Conservation (phyloP, 768 basidiomycete genomes). For the Polyporus arcularius region DNA sequence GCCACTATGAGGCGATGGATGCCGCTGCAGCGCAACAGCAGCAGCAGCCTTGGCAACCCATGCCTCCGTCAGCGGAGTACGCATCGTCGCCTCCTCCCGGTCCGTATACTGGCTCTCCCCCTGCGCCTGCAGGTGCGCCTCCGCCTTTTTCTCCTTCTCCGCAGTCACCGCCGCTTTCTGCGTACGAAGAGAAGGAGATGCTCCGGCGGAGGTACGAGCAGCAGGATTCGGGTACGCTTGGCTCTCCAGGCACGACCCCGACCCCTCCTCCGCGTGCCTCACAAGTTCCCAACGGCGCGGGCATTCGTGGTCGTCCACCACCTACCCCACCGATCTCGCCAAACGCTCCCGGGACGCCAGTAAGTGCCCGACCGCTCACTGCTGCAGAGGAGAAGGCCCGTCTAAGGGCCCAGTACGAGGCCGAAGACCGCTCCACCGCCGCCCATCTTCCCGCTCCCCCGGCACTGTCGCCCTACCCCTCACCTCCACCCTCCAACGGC, state of each 20-base stretch:
- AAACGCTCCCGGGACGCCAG: slow-evolving; percentile 31
- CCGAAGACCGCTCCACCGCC: slow-evolving; percentile 42
- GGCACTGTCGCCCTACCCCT: slow-evolving; percentile 14
- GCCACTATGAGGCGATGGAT: slow-evolving; percentile 68
- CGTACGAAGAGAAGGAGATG: slow-evolving; percentile 31
- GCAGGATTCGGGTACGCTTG: slow-evolving; percentile 29
- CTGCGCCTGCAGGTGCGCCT: slow-evolving; percentile 1
- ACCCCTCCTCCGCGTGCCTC: slow-evolving; percentile 26
- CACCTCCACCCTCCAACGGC: slow-evolving; percentile 19
- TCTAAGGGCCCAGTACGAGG: slow-evolving; percentile 63
- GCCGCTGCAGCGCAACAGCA: slow-evolving; percentile 37
- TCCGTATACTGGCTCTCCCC: slow-evolving; percentile 4
- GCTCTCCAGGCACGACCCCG: slow-evolving; percentile 20
- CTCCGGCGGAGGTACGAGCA: slow-evolving; percentile 32
- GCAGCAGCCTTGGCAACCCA: slow-evolving; percentile 17
- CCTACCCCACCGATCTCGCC: slow-evolving; percentile 34
- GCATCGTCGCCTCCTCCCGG: slow-evolving; percentile 24
- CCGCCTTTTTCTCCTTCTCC: slow-evolving; percentile 11
- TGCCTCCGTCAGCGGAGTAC: slow-evolving; percentile 18
- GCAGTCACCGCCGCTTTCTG: slow-evolving; percentile 16
- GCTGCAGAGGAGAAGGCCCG: slow-evolving; percentile 82
- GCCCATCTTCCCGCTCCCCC: slow-evolving; percentile 2
- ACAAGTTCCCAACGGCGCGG: slow-evolving; percentile 17
- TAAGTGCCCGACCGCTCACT: slow-evolving; percentile 42
- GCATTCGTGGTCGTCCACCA: slow-evolving; percentile 28